Evolutionary conservation across 371 early-diverging fungal species (phyloP).

Genomic region (Thermomucor indicae-seudaticae): DNA sequence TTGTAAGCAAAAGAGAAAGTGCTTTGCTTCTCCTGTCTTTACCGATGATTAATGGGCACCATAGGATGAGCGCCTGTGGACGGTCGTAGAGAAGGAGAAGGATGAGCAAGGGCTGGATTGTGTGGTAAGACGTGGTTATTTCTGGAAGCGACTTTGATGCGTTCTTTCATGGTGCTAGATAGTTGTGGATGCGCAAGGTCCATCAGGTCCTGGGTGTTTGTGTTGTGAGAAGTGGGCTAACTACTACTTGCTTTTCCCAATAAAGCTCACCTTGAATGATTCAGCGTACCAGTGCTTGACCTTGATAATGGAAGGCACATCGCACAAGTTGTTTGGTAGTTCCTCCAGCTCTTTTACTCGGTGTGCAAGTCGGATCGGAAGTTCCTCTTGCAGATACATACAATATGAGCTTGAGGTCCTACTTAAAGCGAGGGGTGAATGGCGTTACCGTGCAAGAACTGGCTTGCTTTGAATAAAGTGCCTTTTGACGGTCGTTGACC

Average conservation of each 20-base stretch:
- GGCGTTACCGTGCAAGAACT: conserved; percentile 76
- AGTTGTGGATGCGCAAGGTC: conserved; percentile 68
- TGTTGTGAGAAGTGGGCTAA: not conserved
- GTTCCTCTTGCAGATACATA: conserved; percentile 59
- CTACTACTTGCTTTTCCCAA: not conserved
- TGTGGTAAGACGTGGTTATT: conserved; percentile 8
- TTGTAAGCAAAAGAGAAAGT: no score
- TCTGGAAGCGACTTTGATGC: conserved; percentile 11
- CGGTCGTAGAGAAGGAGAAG: conserved; percentile 30
- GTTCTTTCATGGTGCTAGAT: conserved; percentile 30
- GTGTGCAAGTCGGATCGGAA: conserved; percentile 95
- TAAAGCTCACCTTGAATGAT: conserved; percentile 70
- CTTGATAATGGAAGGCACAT: conserved; percentile 86
- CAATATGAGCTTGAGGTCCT: not conserved
- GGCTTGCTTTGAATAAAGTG: conserved; percentile 84
- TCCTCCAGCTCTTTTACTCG: conserved; percentile 94
- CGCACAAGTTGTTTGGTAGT: conserved; percentile 79
- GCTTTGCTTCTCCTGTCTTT: conserved; percentile 2
- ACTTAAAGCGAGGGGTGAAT: not conserved
- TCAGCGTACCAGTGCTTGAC: conserved; percentile 96
- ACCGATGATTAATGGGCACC: conserved; percentile 34
- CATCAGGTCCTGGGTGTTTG: conserved; percentile 53
- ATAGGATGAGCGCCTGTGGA: conserved; percentile 14
- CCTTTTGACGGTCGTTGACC: conserved; percentile 81
- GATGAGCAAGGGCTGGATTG: conserved; percentile 64